Evolutionary conservation across 179 eudicot species (phyloP).

Genomic region (Silene vulgaris): DNA sequence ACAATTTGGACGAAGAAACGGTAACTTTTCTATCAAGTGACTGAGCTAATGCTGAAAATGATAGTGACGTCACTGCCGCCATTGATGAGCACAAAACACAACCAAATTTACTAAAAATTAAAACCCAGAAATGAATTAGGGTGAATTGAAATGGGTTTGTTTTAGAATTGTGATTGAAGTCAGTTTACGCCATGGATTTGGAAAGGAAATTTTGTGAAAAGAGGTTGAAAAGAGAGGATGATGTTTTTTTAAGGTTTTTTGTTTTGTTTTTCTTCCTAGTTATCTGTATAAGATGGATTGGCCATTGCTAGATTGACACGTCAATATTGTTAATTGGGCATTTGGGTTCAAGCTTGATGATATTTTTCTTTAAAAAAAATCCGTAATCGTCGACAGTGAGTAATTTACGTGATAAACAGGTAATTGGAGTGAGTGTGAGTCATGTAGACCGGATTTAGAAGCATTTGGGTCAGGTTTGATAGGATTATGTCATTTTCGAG

Average conservation of each 20-base stretch:
- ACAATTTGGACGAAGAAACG: constrained; percentile 31
- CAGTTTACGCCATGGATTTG: constrained; percentile 12
- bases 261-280: neutral
- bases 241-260: constrained; percentile 2
- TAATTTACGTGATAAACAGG: no score
- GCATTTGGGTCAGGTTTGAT: no score
- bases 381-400: no score
- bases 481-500: no score
- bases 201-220: neutral
- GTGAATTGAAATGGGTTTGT: neutral
- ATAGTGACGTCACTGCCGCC: constrained; percentile 72
- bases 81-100: constrained; percentile 22
- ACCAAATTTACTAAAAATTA: neutral
- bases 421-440: no score
- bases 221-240: constrained; percentile 18
- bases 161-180: neutral
- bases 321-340: neutral
- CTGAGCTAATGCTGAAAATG: constrained; percentile 51
- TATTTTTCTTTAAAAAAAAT: no score
- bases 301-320: constrained; percentile 17
- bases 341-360: no score
- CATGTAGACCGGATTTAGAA: no score
- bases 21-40: constrained; percentile 41
- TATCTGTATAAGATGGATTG: neutral
- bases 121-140: neutral